A percentile compares a stretch with the other conserved stretches of the same genome.
Evolutionary conservation across 2,329 filamentous ascomycete genomes (phyloP).

Genomic region (Exophiala mesophila): DNA sequence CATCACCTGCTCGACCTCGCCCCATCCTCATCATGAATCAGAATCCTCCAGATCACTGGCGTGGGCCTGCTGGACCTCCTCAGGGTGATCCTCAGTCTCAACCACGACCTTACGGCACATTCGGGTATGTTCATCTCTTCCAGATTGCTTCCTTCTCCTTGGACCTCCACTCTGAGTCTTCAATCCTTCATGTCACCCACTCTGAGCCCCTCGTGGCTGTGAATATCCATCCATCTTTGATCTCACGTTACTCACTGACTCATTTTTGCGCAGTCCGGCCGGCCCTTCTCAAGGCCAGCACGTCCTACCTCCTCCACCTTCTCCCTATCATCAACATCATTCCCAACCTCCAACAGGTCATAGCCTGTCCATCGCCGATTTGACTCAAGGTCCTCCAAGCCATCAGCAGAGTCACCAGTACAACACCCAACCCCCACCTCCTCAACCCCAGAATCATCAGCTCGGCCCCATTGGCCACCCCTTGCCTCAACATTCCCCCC

Average conservation of each 20-base stretch:
- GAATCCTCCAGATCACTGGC: conserved; percentile 28
- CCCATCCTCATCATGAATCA: conserved; percentile 19
- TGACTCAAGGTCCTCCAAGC: conserved; percentile 40
- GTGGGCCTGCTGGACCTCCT: conserved; percentile 40
- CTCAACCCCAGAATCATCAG: conserved; percentile 22
- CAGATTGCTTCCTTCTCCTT: too few relatives aligned
- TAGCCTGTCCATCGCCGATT: conserved; percentile 43
- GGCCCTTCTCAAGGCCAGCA: conserved; percentile 36
- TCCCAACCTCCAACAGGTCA: conserved; percentile 38
- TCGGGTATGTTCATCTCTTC: conserved; percentile 34
- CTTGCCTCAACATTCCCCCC: conserved; percentile 26
- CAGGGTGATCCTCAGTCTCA: conserved; percentile 20
- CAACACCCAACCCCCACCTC: conserved; percentile 36
- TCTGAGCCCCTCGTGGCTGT: too few relatives aligned
- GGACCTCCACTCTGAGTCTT: too few relatives aligned
- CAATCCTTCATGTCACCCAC: too few relatives aligned
- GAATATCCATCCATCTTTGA: background rate
- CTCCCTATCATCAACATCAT: conserved; percentile 29
- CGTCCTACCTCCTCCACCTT: conserved; percentile 26
- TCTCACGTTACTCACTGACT: background rate
- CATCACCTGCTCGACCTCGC: background rate
- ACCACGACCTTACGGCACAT: conserved; percentile 38
- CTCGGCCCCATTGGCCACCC: conserved; percentile 17
- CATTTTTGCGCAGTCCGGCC: conserved; percentile 19
- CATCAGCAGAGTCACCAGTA: conserved; percentile 39